Conservation (phyloP, 306 rosid genomes). For the Pterocarpus santalinus region DNA sequence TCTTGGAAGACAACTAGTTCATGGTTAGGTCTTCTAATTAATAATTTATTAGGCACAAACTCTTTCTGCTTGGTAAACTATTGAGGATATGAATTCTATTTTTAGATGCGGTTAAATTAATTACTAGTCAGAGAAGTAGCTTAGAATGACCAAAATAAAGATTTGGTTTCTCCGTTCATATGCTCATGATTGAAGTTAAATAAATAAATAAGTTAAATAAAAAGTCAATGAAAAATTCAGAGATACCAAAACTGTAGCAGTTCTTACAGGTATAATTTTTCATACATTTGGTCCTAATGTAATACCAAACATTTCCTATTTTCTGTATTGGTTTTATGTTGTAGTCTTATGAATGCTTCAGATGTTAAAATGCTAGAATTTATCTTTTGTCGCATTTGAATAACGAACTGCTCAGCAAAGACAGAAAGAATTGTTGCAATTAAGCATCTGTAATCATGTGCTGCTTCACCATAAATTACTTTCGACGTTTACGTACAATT, state of each 20-base stretch:
- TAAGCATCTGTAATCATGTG: neutral
- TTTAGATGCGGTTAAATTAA: neutral
- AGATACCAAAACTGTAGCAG: neutral
- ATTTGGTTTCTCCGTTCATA: constrained; percentile 16
- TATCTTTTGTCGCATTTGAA: neutral
- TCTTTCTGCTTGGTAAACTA: neutral
- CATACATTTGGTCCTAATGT: neutral
- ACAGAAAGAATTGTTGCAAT: neutral
- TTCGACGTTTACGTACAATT: neutral
- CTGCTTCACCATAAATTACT: neutral
- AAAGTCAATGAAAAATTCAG: neutral
- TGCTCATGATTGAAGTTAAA: neutral
- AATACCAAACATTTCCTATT: neutral
- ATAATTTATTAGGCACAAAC: neutral
- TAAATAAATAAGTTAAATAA: neutral
- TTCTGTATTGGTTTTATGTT: neutral
- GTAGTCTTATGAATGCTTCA: neutral
- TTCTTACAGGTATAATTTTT: neutral
- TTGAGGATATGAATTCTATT: neutral
- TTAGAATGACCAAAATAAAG: neutral
- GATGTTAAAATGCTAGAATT: neutral
- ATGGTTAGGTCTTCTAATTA: neutral
- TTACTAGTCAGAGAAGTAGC: neutral
- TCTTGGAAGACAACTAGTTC: neutral
- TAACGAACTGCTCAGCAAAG: neutral